These are phyloP conservation scores for Clonostachys byssicola DNA, from an alignment of 2,329 filamentous ascomycete genomes.

Conservation along the genomic window DNA sequence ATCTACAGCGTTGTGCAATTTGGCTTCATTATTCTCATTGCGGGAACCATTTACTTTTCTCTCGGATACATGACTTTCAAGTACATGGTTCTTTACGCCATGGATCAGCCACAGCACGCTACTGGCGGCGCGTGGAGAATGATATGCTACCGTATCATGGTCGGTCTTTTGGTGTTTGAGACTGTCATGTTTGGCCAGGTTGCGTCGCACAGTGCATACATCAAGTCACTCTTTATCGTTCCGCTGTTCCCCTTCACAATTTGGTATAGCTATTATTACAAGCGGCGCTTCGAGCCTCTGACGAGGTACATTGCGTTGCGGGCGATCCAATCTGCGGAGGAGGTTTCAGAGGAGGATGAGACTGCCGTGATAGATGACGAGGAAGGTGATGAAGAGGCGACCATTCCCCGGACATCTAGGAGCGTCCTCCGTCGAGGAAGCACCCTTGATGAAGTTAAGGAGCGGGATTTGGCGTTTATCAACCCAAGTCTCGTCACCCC, in stretches of 20 bases:
- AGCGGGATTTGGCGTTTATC: conserved; percentile 66
- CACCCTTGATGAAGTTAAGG: conserved; percentile 69
- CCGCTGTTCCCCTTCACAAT: conserved; percentile 77
- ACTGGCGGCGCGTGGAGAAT: conserved; percentile 95
- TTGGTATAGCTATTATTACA: conserved; percentile 86
- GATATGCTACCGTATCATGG: conserved; percentile 86
- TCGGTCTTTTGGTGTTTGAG: conserved; percentile 86
- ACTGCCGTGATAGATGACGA: conserved; percentile 23
- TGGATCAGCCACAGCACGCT: conserved; percentile 94
- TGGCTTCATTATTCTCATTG: conserved; percentile 76
- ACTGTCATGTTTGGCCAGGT: conserved; percentile 86
- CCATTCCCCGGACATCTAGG: conserved; percentile 26
- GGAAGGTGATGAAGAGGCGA: conserved; percentile 30
- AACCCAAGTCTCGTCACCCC: conserved; percentile 71
- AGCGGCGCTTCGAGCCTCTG: conserved; percentile 77
- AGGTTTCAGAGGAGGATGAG: conserved; percentile 28
- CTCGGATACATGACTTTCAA: conserved; percentile 90
- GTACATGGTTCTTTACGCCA: conserved; percentile 95
- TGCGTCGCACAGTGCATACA: conserved; percentile 68
- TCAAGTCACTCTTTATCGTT: conserved; percentile 66
- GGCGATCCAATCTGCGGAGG: conserved; percentile 64
- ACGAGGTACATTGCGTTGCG: conserved; percentile 90
- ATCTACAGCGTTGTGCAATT: conserved; percentile 85
- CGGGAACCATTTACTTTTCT: conserved; percentile 78
- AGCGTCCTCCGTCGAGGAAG: conserved; percentile 47